Evolutionary conservation across 192 early-diverging fungal genomes (phyloP), one percentile per base, ranked within the genome.

Genomic region (Coemansia sp.): DNA sequence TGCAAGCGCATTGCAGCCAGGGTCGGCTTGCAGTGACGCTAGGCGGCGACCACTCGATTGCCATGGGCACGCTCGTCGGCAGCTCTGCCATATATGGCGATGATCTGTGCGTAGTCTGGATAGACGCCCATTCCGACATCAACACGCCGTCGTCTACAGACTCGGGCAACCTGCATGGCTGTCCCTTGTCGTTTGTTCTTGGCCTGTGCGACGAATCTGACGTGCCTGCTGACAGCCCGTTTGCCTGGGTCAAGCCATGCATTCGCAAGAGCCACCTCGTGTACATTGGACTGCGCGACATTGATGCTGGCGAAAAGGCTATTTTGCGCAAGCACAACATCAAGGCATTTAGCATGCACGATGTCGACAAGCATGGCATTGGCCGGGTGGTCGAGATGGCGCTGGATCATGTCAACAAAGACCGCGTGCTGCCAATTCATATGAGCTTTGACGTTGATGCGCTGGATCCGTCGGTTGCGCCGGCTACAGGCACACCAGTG

Each of bases 211-310:
- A 82, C n/a, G 64, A 37, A 2, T 31, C 25, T 3, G 62, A 54
- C 3, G 50, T 88, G 28, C 78, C 78, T 9, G 81, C 70, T 42
- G 10, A 56, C 10, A 60, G 22, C n/a, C 71, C 62, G 48, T 95
- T 94, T 61, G 68, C 71, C 23, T 98, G 96, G 96, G 77, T 95
- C 49, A 85, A 86, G 57, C 87, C 90, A 22, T 85, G 87, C 62
- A 83, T 98, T 49, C 83, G 75, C 36, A 74, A 85, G 31, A 83
- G 90, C 58, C 87, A 89, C 36, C 82, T 98, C 46, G 94, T 94
- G 37, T 98, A 96, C 83, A 95, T 98, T 86, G 96, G 94, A 47
- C 84, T 98, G 57, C 89, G 96, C 67, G 96, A 98, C 79, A 85
- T 98, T 47, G 96, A 98, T 76, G 78, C 82, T 2, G 85, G 84